phyloP scores from a whole-genome alignment of 2,329 filamentous ascomycete genomes.

The Gaeumannomyces tritici region DNA sequence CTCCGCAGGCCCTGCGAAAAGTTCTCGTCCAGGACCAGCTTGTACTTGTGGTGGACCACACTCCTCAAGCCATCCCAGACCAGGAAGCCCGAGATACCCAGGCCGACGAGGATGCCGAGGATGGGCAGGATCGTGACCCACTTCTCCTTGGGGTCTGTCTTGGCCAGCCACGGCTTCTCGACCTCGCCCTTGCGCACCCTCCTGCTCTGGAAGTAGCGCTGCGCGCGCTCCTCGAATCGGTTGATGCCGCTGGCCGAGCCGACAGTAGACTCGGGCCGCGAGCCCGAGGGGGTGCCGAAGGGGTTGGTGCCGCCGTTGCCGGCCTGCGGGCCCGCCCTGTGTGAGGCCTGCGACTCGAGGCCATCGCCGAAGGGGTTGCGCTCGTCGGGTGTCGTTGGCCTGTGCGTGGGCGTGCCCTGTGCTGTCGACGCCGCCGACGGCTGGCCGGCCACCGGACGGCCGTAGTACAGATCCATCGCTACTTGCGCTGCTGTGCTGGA shows the following conservation, averaged over 20 bases:
- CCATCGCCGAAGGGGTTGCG: slow-evolving; percentile 32
- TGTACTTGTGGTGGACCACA: slow-evolving; percentile 68
- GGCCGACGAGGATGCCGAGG: slow-evolving; percentile 58
- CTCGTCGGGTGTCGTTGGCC: slow-evolving; percentile 26
- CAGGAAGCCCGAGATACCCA: slow-evolving; percentile 59
- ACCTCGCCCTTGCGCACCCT: slow-evolving; percentile 62
- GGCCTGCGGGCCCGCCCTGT: slow-evolving; percentile 13
- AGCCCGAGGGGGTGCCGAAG: slow-evolving; percentile 33
- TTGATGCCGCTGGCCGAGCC: slow-evolving; percentile 31
- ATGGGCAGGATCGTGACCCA: slow-evolving; percentile 77
- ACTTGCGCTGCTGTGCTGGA: background rate
- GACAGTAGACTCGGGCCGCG: slow-evolving; percentile 37
- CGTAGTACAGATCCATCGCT: slow-evolving; percentile 13
- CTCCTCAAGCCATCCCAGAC: slow-evolving; percentile 65
- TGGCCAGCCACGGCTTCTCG: slow-evolving; percentile 69
- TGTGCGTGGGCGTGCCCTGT: slow-evolving; percentile 24
- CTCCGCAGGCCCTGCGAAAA: slow-evolving; percentile 50
- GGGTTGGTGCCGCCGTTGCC: slow-evolving; percentile 23
- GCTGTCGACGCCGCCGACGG: slow-evolving; percentile 27
- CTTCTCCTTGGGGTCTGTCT: slow-evolving; percentile 69
- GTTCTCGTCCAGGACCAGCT: slow-evolving; percentile 55
- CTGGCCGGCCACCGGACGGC: slow-evolving; percentile 15
- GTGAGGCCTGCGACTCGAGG: slow-evolving; percentile 23
- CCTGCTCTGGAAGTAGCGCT: slow-evolving; percentile 64
- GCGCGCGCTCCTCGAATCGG: slow-evolving; percentile 26